phyloP scores from a whole-genome alignment of 345 rosid genomes.

The Arabidopsis arenosa region DNA sequence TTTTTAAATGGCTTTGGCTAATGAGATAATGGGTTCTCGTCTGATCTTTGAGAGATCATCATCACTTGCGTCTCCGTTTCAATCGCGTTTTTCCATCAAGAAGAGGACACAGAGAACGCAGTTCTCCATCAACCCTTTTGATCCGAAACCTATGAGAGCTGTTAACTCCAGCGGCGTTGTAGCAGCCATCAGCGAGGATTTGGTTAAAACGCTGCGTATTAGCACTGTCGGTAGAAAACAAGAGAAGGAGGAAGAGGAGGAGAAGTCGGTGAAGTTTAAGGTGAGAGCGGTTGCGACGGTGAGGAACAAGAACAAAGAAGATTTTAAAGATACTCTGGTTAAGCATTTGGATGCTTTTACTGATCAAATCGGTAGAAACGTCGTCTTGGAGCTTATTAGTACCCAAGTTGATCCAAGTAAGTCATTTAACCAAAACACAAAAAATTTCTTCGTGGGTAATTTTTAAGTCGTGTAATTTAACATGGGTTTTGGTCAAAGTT shows the following conservation, averaged over 20 bases:
- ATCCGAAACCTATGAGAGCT: conserved; percentile 26
- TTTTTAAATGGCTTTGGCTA: conserved; percentile 60
- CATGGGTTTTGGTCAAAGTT: conserved; percentile 22
- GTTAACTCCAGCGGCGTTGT: conserved; percentile 34
- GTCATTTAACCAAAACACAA: conserved; percentile 13
- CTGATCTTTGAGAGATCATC: conserved; percentile 52
- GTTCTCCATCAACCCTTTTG: conserved; percentile 43
- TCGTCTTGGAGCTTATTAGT: conserved; percentile 84
- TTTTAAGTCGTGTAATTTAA: neutral
- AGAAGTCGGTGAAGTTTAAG: conserved; percentile 64
- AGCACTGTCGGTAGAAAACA: conserved; percentile 21
- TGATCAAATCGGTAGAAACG: conserved; percentile 82
- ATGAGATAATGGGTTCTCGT: conserved; percentile 65
- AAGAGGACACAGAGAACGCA: conserved; percentile 35
- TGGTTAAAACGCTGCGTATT: conserved; percentile 52
- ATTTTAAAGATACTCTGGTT: conserved; percentile 70
- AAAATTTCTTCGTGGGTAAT: neutral
- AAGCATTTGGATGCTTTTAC: conserved; percentile 76
- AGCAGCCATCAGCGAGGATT: conserved; percentile 77
- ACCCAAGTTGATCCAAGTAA: conserved; percentile 89
- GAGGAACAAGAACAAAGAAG: conserved; percentile 82
- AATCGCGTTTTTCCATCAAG: conserved; percentile 40
- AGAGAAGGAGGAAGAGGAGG: conserved; percentile 26
- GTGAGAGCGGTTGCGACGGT: conserved; percentile 80
- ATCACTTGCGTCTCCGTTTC: conserved; percentile 45